A percentile compares a stretch with the other conserved stretches of the same genome.
Conservation (phyloP, 2,329 filamentous ascomycete species). For the Alternaria ventricosa region DNA sequence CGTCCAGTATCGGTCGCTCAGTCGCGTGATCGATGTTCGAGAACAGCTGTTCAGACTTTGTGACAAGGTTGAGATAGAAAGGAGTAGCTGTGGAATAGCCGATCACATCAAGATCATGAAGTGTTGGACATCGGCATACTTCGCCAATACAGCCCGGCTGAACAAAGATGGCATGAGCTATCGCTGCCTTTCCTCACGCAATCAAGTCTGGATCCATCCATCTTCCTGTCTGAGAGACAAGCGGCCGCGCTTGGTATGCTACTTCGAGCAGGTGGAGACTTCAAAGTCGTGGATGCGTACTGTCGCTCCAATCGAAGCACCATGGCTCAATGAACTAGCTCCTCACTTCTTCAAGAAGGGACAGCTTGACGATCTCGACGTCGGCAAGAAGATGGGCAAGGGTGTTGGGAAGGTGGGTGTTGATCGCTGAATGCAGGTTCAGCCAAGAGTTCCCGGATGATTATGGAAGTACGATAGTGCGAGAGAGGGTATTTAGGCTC, state of each 20-base stretch:
- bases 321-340: slow-evolving; percentile 87
- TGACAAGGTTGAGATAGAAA: slow-evolving; percentile 84
- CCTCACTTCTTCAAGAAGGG: slow-evolving; percentile 92
- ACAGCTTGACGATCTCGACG: slow-evolving; percentile 10
- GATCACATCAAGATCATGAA: slow-evolving; percentile 85
- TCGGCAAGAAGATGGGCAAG: slow-evolving; percentile 43
- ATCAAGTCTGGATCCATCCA: slow-evolving; percentile 90
- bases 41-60: slow-evolving; percentile 92
- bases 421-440: too few species aligned
- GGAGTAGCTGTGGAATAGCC: slow-evolving; percentile 70
- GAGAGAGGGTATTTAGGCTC: too few species aligned
- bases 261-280: slow-evolving; percentile 81
- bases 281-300: slow-evolving; percentile 93
- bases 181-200: slow-evolving; percentile 82
- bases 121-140: slow-evolving; percentile 89
- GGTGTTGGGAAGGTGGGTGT: slow-evolving; percentile 61
- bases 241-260: slow-evolving; percentile 86
- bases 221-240: slow-evolving; percentile 70
- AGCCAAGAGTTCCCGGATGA: too few species aligned
- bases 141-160: slow-evolving; percentile 86
- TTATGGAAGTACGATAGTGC: too few species aligned
- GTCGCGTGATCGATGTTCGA: slow-evolving; percentile 85
- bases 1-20: slow-evolving; percentile 87
- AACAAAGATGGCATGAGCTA: slow-evolving; percentile 87
- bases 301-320: slow-evolving; percentile 81